phyloP scores from a whole-genome alignment of 305 asterid genomes.

The Plantago coronopus region DNA sequence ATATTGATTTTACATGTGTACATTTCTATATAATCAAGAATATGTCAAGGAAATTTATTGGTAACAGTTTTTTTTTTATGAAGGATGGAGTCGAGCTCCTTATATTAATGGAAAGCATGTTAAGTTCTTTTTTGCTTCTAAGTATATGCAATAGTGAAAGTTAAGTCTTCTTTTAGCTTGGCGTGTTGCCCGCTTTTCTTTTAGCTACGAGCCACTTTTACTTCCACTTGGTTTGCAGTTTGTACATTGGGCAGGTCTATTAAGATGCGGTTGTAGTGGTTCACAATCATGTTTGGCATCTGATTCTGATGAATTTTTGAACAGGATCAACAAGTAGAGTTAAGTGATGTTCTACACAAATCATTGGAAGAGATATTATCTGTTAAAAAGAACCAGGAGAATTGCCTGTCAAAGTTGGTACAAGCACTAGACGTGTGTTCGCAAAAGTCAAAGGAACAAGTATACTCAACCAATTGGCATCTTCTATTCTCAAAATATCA shows the following conservation, averaged over 20 bases:
- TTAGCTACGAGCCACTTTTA: too few relatives aligned
- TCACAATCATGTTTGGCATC: conserved; percentile 8
- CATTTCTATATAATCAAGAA: background rate
- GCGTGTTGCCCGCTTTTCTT: conserved; percentile 2
- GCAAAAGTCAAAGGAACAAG: conserved; percentile 36
- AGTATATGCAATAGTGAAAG: background rate
- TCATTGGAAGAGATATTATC: conserved; percentile 80
- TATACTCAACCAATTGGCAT: conserved; percentile 32
- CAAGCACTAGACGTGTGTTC: conserved; percentile 51
- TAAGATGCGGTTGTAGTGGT: conserved; percentile 15
- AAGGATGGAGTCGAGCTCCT: too few relatives aligned
- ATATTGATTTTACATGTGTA: too few relatives aligned
- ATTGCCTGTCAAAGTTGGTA: conserved; percentile 59
- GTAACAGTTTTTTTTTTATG: too few relatives aligned
- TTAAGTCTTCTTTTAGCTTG: background rate
- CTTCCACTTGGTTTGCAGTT: conserved; percentile 2
- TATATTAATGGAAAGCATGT: too few relatives aligned
- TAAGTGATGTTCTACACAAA: conserved; percentile 58
- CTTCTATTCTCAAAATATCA: conserved; percentile 68
- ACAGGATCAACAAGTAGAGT: conserved; percentile 57
- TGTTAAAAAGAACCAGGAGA: conserved; percentile 69
- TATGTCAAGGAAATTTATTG: conserved; percentile 5
- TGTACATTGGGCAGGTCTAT: conserved; percentile 8
- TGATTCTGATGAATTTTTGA: conserved; percentile 26
- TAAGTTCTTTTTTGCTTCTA: too few relatives aligned